These are phyloP conservation scores for Wickerhamiella alocasiicola DNA, from an alignment of 805 yeast species.

Conservation along the genomic window DNA sequence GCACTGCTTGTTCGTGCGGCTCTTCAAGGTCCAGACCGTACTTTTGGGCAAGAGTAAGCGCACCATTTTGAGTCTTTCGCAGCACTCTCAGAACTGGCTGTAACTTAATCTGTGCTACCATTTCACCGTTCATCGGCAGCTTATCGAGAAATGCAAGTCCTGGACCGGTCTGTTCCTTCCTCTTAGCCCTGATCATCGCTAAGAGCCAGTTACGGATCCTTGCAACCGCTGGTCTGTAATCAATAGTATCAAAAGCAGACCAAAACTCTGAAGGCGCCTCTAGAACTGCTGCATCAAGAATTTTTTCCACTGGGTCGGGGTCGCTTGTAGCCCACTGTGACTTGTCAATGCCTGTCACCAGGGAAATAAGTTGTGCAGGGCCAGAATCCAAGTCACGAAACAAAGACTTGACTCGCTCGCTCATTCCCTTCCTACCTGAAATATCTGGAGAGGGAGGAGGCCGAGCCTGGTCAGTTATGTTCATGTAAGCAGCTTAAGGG, in stretches of 20 bases:
- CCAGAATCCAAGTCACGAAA: background rate
- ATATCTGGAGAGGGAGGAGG: background rate
- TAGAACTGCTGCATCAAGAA: conserved; percentile 9
- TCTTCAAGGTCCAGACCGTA: background rate
- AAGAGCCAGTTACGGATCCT: conserved; percentile 20
- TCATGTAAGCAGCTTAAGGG: background rate
- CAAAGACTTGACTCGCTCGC: background rate
- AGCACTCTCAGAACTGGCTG: conserved; percentile 7
- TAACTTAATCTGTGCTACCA: conserved; percentile 11
- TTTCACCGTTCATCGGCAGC: conserved; percentile 12
- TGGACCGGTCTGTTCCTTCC: conserved; percentile 2
- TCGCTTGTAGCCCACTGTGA: conserved; percentile 10
- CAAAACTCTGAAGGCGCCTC: conserved; percentile 11
- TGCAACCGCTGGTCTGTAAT: conserved; percentile 11
- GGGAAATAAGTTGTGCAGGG: conserved; percentile 8
- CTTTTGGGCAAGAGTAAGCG: conserved; percentile 4
- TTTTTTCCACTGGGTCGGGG: conserved; percentile 16
- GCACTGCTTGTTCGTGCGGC: no score
- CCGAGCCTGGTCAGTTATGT: conserved; percentile 2
- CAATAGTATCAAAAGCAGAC: background rate
- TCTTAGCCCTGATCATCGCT: conserved; percentile 12
- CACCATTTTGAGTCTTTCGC: conserved; percentile 9
- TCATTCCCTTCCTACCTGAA: background rate
- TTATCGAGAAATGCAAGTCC: conserved; percentile 13
- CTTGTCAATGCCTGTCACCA: conserved; percentile 14